Conservation (phyloP, 306 rosid species). For the Cucurbita maxima region DNA sequence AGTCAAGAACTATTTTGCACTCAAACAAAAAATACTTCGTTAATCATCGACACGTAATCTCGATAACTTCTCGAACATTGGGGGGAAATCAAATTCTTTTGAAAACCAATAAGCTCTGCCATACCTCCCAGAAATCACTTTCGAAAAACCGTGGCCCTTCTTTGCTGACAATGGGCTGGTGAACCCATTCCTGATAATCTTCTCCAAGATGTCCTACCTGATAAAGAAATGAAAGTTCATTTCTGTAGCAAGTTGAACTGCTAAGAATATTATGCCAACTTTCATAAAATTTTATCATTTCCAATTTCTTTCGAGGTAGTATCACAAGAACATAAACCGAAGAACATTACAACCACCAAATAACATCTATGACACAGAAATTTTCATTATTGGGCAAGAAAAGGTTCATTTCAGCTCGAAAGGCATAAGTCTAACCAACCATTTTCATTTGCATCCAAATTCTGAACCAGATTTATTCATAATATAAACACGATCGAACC, state of each 20-base stretch:
- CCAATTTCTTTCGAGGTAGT: background rate
- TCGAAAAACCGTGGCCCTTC: constrained; percentile 72
- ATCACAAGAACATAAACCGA: background rate
- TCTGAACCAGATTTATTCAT: background rate
- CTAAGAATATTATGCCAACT: background rate
- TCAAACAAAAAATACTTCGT: background rate
- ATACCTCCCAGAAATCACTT: constrained; percentile 51
- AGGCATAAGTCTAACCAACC: background rate
- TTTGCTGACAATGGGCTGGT: constrained; percentile 78
- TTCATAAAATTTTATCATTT: background rate
- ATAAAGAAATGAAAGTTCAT: background rate
- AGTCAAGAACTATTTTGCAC: constrained; percentile 56
- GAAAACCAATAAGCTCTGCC: background rate
- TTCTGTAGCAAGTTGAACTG: background rate
- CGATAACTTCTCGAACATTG: background rate
- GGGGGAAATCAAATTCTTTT: background rate
- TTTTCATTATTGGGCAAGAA: background rate
- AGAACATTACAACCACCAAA: background rate
- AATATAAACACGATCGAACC: background rate
- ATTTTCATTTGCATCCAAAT: background rate
- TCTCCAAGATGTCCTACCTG: constrained; percentile 83
- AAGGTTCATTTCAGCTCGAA: background rate
- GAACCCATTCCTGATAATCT: constrained; percentile 72
- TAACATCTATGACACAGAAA: background rate
- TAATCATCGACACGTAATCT: background rate